Evolutionary conservation across 352 stramenopile genomes (phyloP), one percentile per base, ranked within the genome.

Genomic region (Peronospora destructor): DNA sequence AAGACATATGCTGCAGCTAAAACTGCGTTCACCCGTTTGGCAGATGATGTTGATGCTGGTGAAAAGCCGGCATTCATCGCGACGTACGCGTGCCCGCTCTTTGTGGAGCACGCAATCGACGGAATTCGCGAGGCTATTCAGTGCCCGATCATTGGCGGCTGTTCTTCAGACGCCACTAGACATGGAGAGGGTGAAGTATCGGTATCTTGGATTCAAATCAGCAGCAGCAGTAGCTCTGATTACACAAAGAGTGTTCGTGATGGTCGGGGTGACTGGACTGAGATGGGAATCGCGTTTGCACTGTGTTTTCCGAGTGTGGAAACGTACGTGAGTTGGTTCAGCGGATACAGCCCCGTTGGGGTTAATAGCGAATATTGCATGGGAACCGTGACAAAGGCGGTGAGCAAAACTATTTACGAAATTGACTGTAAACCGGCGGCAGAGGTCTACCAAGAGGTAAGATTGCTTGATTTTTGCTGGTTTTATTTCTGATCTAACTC

Each of bases 321-420:
- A 53, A 91, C 80, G 21, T 84, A 86, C 32, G 77, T 91, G 39
- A 84, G 76, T 45, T 94, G 83, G 83, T 94, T 94, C 53, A 91
- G 78, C 36, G 80, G 83, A 21, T 91, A 94, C 49, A 85, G 69
- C n/a, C 78, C 83, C 4, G 73, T 91, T 3, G 74, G 76, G 7
- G 61, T 76, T 14, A 78, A 84, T 55, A 84, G 68, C 25, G 74
- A 88, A 33, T 85, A 86, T 42, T 94, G 83, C 62, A 89, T 89
- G 78, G 83, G 83, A 4, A 85, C 74, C 0, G 81, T 94, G 12
- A 91, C 83, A n/a, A 88, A 94, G 48, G 71, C 76, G 2, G 85
- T 78, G 2, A 85, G 81, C 62, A 91, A 91, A 53, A 87, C 65
- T 4, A 90, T 94, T 30, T 90, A 84, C 48, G 80, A 90, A 52